A percentile compares a stretch with the other conserved stretches of the same genome.
phyloP scores from a whole-genome alignment of 306 rosid species.

The Rosa rugosa region DNA sequence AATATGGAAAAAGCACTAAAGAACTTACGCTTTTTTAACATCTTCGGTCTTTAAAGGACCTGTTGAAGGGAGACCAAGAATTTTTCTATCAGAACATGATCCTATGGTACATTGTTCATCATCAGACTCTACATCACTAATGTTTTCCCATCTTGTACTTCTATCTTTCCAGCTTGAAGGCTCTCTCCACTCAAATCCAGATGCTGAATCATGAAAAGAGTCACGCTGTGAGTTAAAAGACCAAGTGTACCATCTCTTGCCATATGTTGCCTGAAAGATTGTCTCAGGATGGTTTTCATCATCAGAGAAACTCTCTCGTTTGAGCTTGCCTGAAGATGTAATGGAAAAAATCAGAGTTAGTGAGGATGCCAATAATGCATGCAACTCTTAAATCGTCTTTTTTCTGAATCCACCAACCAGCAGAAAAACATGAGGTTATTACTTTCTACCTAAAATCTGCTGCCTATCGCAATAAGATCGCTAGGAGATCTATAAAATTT shows the following conservation, averaged over 20 bases:
- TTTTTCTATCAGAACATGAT: slow-evolving; percentile 58
- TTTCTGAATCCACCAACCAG: background rate
- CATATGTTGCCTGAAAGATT: slow-evolving; percentile 53
- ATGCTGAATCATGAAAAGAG: slow-evolving; percentile 39
- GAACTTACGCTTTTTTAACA: slow-evolving; percentile 85
- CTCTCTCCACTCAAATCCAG: slow-evolving; percentile 68
- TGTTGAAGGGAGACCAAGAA: slow-evolving; percentile 74
- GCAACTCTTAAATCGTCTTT: background rate
- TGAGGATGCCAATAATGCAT: background rate
- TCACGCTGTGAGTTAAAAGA: slow-evolving; percentile 41
- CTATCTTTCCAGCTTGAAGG: slow-evolving; percentile 43
- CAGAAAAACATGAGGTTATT: background rate
- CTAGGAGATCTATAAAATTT: background rate
- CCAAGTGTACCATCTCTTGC: slow-evolving; percentile 60
- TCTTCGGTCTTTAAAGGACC: slow-evolving; percentile 85
- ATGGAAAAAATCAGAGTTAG: slow-evolving; percentile 6
- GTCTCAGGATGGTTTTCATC: slow-evolving; percentile 53
- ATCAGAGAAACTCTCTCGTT: slow-evolving; percentile 38
- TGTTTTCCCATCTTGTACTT: slow-evolving; percentile 43
- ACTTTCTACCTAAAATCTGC: background rate
- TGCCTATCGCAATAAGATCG: background rate
- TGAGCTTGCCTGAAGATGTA: slow-evolving; percentile 37
- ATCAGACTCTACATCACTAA: slow-evolving; percentile 58
- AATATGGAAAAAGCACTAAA: background rate
- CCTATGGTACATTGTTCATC: slow-evolving; percentile 45